A percentile compares a stretch with the other conserved stretches of the same genome.
These are phyloP conservation scores for Lichenothelia convexa DNA, from an alignment of 495 filamentous ascomycete species.

Conservation along the genomic window DNA sequence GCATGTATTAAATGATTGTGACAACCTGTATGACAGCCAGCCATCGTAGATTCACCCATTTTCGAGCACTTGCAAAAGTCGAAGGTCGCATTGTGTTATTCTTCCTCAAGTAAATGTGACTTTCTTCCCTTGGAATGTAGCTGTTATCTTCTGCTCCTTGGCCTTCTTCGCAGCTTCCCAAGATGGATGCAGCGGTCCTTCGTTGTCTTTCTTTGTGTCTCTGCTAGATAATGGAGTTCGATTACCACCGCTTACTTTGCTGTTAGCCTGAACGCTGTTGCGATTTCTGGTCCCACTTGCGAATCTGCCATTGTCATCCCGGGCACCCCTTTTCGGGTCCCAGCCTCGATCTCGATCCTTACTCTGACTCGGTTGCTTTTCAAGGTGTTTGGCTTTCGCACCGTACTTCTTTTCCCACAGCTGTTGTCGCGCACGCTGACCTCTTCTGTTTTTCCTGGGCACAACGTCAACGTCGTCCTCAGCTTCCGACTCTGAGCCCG, in stretches of 20 bases:
- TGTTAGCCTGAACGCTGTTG: slow-evolving; percentile 6
- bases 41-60: no score
- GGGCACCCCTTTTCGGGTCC: slow-evolving; percentile 30
- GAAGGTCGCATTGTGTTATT: no score
- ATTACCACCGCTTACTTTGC: no score
- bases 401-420: slow-evolving; percentile 91
- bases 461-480: slow-evolving; percentile 24
- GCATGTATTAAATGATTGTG: no score
- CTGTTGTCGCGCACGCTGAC: slow-evolving; percentile 67
- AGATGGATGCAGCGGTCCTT: slow-evolving; percentile 62
- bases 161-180: slow-evolving; percentile 81
- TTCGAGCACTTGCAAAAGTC: no score
- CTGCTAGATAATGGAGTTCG: slow-evolving; percentile 13
- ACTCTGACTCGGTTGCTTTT: slow-evolving; percentile 17
- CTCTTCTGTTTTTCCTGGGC: slow-evolving; percentile 61
- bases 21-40: no score
- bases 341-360: slow-evolving; percentile 29
- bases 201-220: slow-evolving; percentile 35
- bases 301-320: slow-evolving; percentile 5
- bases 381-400: slow-evolving; percentile 51
- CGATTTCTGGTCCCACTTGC: slow-evolving; percentile 6
- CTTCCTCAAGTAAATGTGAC: slow-evolving; percentile 72
- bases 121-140: slow-evolving; percentile 71
- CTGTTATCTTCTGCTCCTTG: slow-evolving; percentile 49
- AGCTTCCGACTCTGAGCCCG: slow-evolving; percentile 60